Base-by-base conservation (phyloP, 495 filamentous ascomycete species). In the Penicillium simplicissimum region DNA sequence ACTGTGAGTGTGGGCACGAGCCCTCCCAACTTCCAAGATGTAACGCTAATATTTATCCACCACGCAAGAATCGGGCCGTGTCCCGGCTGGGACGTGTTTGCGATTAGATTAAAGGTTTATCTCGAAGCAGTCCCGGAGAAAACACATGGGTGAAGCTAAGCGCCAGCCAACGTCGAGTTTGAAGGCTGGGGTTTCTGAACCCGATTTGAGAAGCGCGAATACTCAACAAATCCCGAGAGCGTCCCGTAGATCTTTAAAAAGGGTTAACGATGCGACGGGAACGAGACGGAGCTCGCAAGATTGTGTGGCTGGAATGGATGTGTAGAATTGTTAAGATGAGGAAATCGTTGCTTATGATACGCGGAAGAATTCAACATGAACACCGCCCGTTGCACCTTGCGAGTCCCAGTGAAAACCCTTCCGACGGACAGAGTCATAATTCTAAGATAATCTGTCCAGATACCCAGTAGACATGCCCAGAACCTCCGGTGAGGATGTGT, bases 1-100 rank as follows among this genome's bases (percentile, higher is more conserved):
- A 31, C 28, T 4, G 25, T 15, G 17, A 34, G 21, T 0, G 23
- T 25, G 23, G 11, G 48, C 23, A n/a, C 33, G 31, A 52, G 48
- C 48, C 3, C 25, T 52, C 14, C 6, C 15, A 15, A n/a, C 25
- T 52, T 5, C 6, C 15, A 15, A n/a, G 48, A 31, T 52, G 48
- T 19, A 52, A 52, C 31, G 23, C 14, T 34, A 11, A 33, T 15
- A 52, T 11, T 52, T 31, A 52, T 52, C 48, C 48, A 52, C 48
- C 48, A 52, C 48, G 48, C 48, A 52, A 52, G n/a, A 52, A 31
- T 52, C 48, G 48, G 48, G 48, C 48, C 48, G 48, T 52, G 48
- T 17, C 48, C 48, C 48, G 23, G 25, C 48, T 51, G n/a, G n/a
- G 14, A 34, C 7, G 23, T 17, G 17, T 21, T 17, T 21, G 25